Conservation (phyloP, 345 rosid genomes). For the Toxicodendron radicans region DNA sequence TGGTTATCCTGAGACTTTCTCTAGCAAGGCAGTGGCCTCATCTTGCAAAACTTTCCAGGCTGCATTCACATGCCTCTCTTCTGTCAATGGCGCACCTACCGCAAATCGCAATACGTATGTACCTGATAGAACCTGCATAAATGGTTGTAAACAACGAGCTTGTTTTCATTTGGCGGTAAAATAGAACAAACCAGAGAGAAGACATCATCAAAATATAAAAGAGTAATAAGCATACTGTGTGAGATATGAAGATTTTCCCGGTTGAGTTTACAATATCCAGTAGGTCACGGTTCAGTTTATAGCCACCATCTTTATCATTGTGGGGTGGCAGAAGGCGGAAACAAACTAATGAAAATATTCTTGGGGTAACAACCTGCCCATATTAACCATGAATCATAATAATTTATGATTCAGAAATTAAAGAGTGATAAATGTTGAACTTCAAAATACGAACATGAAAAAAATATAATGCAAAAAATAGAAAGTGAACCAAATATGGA, state of each 20-base stretch:
- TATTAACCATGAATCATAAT: not conserved
- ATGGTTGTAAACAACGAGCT: not conserved
- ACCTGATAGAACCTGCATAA: constrained; percentile 62
- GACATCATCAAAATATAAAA: not conserved
- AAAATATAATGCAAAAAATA: not conserved
- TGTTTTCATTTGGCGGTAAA: not conserved
- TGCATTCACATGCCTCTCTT: constrained; percentile 73
- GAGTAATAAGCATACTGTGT: constrained; percentile 58
- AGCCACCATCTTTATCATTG: constrained; percentile 40
- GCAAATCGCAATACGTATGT: constrained; percentile 66
- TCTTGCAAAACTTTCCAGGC: constrained; percentile 78
- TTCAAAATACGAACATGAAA: not conserved
- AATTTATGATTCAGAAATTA: not conserved
- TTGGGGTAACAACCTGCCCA: constrained; percentile 71
- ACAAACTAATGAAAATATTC: constrained; percentile 74
- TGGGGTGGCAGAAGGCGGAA: constrained; percentile 52
- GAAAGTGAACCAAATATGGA: not conserved
- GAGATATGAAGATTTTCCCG: constrained; percentile 78
- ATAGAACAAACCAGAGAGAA: not conserved
- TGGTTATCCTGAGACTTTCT: constrained; percentile 15
- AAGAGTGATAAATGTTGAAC: not conserved
- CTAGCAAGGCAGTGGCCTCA: constrained; percentile 54
- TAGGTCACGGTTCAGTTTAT: constrained; percentile 53
- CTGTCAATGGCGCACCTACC: constrained; percentile 87
- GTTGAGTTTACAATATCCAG: constrained; percentile 77